Percentiles rank a stretch among this genome's conserved stretches.
Conservation (phyloP, 2,329 filamentous ascomycete genomes). For the Paradendryphiella salina region DNA sequence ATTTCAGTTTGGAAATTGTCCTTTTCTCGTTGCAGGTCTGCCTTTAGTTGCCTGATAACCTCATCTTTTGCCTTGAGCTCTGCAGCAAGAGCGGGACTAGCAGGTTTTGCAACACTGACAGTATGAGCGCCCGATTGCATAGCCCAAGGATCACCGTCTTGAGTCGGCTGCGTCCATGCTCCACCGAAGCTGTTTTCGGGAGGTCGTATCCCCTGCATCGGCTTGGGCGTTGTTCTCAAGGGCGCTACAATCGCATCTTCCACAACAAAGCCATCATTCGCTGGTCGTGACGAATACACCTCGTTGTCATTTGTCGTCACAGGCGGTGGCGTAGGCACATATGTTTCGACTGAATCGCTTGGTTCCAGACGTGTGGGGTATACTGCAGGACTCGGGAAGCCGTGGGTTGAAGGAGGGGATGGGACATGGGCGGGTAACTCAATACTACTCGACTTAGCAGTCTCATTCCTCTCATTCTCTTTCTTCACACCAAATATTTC, state of each 20-base stretch:
- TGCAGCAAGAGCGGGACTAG: conserved; percentile 15
- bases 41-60: conserved; percentile 28
- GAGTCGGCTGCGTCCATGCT: conserved; percentile 1
- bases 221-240: conserved; percentile 24
- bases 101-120: not conserved
- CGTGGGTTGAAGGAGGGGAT: conserved; percentile 31
- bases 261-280: conserved; percentile 28
- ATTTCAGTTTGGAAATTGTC: conserved; percentile 9
- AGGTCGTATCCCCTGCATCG: conserved; percentile 15
- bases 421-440: conserved; percentile 36
- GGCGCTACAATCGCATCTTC: conserved; percentile 26
- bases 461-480: conserved; percentile 17
- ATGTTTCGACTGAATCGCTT: conserved; percentile 25
- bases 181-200: conserved; percentile 29
- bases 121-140: no score
- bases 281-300: conserved; percentile 17
- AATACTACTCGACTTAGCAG: conserved; percentile 31
- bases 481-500: conserved; percentile 38
- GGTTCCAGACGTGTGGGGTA: conserved; percentile 22
- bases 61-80: conserved; percentile 40
- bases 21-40: conserved; percentile 27
- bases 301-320: conserved; percentile 22
- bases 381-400: conserved; percentile 40
- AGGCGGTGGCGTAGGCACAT: conserved; percentile 41
- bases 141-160: not conserved